Evolutionary conservation across 2,329 filamentous ascomycete species (phyloP), one percentile per base, ranked within the genome.

Genomic region (Aspergillus candidus): DNA sequence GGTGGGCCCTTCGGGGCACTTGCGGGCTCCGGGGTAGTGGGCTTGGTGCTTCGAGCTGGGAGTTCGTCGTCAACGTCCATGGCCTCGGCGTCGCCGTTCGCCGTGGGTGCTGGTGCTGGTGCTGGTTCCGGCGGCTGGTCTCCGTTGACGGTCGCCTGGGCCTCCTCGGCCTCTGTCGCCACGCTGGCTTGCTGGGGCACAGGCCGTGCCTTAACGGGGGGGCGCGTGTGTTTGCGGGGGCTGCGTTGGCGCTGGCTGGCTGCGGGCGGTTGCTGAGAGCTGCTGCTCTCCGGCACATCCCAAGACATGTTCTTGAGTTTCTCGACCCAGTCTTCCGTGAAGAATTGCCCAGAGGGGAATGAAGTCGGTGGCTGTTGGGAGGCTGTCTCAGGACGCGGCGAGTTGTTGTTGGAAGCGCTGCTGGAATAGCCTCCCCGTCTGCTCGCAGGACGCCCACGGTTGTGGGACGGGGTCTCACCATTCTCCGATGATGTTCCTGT

Each of bases 51-150:
- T 22, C 49, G 50, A 7, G 48, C 43, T 13, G 63, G 54, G 10
- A 58, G 36, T 7, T 65, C 64, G 11, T 69, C 65, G 46, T 73
- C 72, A 38, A 74, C 60, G 48, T 74, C 72, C 71, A 74, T 74
- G 8, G 65, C 67, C 48, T 72, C 70, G 4, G 43, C 59, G 33
- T 58, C 59, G 15, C 45, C 49, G 35, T 52, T 44, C n/a, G 32
- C 41, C 3, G 46, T 30, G 22, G 43, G 48, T 11, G 54, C 43
- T 7, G 58, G 48, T 6, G 47, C 46, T 4, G 43, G 48, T 11
- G 54, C 43, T 7, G 58, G 48, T 6, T 46, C 46, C 29, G 49
- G 50, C 31, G 44, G 48, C n/a, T 43, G 48, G 17, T 52, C 45
- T 5, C 53, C 54, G 32, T 59, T 48, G 18, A 62, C 40, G 8